Base-by-base conservation (phyloP, 768 basidiomycete species). In the Sistotremastrum niveocremeum region DNA sequence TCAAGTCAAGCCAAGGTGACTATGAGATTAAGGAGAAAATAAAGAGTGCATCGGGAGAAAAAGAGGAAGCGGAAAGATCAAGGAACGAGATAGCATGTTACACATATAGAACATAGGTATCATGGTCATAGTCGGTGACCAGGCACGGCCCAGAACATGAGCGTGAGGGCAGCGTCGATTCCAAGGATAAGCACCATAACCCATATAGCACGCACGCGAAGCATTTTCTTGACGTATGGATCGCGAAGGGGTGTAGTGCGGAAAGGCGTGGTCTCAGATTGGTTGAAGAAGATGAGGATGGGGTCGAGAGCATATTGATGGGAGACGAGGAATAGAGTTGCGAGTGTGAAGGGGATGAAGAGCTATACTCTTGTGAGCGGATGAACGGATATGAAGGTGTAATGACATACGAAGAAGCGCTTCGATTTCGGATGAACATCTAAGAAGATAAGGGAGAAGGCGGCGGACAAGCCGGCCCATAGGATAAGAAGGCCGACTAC, bases 301-400 rank as follows among this genome's bases (percentile, higher is more conserved):
- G 95, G 95, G 60, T 97, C 94, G 44, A 98, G 81, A 62, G 95
- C 91, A 65, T 98, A 98, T 62, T 93, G 90, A 58, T 95, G 88
- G 10, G 93, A 89, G 47, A 98, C 72, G 52, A 99, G 79, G 70
- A 85, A 86, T 53, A 95, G 81, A 56, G 86, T 67, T 46, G 93
- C 88, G 53, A 98, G 60, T 20, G 84, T 71, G 65, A 95, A 98
- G 0, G 95, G 94, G 30, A 98, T 72, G 69, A 98, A 94, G 56
- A 95, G 80, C 93, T 95, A 59, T 32, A 44, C 28, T 20, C 38
- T 30, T 46, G 54, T 49, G 9, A 45, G 6, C n/a, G 45, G 51
- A 38, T 12, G 38, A 49, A 7, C 49, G 34, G 43, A 49, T 35
- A 42, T 6, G 12, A 35, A 50, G 44, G 35, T 31, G 37, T 40